Base-by-base conservation (phyloP, 169 alveolate genomes). In the Cryptosporidium baileyi region DNA sequence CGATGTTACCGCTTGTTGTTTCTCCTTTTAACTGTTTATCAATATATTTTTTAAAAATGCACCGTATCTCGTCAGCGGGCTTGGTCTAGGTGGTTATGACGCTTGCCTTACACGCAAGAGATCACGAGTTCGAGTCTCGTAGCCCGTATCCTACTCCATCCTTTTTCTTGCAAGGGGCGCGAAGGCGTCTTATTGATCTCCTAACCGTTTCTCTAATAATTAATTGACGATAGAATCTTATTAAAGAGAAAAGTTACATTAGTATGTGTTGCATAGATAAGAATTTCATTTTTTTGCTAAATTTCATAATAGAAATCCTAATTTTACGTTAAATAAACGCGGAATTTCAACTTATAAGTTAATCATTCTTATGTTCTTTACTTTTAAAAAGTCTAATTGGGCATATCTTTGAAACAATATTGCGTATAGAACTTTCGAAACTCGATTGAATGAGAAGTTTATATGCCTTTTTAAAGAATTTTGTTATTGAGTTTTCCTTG, bases 101-200 rank as follows among this genome's bases (percentile, higher is more conserved):
- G 85, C 85, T 74, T 57, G 85, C 85, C 67, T 74, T 74, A 74
- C 85, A 74, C 85, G 85, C 85, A 57, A 74, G 85, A 74, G 85
- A 57, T 74, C 85, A 74, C 85, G 85, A 74, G 85, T 74, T 74
- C 85, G 85, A 74, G 67, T 74, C 85, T 74, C 85, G 85, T 74
- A 74, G 85, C 85, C 85, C 85, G 85, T 74, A 74, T n/a, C 0
- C 32, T 0, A 17, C 62, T 0, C 19, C 43, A n/a, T 61, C 0
- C 36, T 60, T 36, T 32, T 74, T 41, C 1, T 74, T 15, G 67
- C 57, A 74, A 24, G 2, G 6, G 40, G 2, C 34, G 26, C 49
- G 17, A 45, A 24, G n/a, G 47, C 41, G 9, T 5, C 36, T 26
- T 47, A 6, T n/a, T n/a, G n/a, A n/a, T n/a, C n/a, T n/a, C n/a